A percentile compares a stretch with the other conserved stretches of the same genome.
phyloP scores from a whole-genome alignment of 495 filamentous ascomycete genomes.

The Diplogelasinospora grovesii region DNA sequence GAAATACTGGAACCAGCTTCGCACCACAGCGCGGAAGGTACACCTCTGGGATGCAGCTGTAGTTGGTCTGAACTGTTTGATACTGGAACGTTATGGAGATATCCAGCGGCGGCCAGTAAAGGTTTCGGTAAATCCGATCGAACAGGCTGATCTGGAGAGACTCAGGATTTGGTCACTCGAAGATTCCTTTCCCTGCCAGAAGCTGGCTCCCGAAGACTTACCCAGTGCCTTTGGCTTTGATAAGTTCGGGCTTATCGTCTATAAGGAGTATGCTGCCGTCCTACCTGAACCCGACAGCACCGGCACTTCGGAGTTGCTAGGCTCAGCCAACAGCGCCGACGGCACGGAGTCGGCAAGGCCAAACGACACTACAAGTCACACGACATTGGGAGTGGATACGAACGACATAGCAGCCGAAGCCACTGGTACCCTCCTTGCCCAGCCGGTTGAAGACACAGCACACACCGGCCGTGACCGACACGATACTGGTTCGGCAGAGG shows the following conservation, averaged over 20 bases:
- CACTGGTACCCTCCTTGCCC: too few relatives aligned
- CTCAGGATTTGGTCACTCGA: slow-evolving; percentile 4
- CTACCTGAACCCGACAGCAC: slow-evolving; percentile 3
- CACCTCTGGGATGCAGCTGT: slow-evolving; percentile 3
- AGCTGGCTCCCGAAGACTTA: slow-evolving; percentile 4
- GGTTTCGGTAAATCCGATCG: slow-evolving; percentile 5
- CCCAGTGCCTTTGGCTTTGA: slow-evolving; percentile 1
- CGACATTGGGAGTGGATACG: too few relatives aligned
- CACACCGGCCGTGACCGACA: too few relatives aligned
- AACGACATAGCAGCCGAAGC: too few relatives aligned
- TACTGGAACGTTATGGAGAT: slow-evolving; percentile 2
- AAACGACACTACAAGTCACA: too few relatives aligned
- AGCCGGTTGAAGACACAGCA: too few relatives aligned
- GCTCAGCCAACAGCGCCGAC: too few relatives aligned
- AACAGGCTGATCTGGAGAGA: slow-evolving; percentile 3
- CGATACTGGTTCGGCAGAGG: slow-evolving; percentile 4
- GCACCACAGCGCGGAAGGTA: slow-evolving; percentile 2
- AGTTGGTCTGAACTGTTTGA: slow-evolving; percentile 5
- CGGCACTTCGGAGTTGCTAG: slow-evolving; percentile 1
- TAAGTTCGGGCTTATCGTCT: slow-evolving; percentile 4
- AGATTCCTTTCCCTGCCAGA: slow-evolving; percentile 3
- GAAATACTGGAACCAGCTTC: slow-evolving; percentile 5
- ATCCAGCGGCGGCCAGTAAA: slow-evolving; percentile 1
- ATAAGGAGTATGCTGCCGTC: slow-evolving; percentile 2
- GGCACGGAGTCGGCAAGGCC: too few relatives aligned